These are phyloP conservation scores for Cordyceps farinosa DNA, from an alignment of 2,329 filamentous ascomycete species.

Conservation along the genomic window DNA sequence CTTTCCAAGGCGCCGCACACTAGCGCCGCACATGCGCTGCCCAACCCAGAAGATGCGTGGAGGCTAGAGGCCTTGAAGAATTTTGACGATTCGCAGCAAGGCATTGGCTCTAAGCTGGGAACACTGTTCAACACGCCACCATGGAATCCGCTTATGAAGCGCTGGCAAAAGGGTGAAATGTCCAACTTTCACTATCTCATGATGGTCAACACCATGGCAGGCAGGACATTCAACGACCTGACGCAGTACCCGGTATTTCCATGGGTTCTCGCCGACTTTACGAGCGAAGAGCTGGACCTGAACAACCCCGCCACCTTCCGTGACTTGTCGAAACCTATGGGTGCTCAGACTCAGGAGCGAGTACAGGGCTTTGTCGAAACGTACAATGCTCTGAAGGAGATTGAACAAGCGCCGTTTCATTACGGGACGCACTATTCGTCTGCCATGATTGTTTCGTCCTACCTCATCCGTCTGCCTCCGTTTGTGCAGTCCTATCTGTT, in stretches of 20 bases:
- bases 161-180: conserved; percentile 90
- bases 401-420: conserved; percentile 90
- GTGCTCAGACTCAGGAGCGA: conserved; percentile 74
- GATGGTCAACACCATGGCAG: conserved; percentile 96
- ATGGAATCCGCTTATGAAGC: conserved; percentile 79
- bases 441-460: conserved; percentile 97
- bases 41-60: conserved; percentile 86
- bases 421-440: conserved; percentile 99
- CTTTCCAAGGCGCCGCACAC: conserved; percentile 77
- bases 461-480: conserved; percentile 88
- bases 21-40: conserved; percentile 62
- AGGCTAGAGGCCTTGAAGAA: conserved; percentile 79
- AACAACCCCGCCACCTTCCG: conserved; percentile 80
- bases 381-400: conserved; percentile 84
- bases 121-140: conserved; percentile 84
- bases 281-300: conserved; percentile 85
- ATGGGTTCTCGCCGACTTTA: conserved; percentile 95
- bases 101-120: conserved; percentile 82
- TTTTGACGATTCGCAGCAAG: conserved; percentile 55
- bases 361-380: conserved; percentile 78
- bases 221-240: conserved; percentile 93
- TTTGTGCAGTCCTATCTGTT: conserved; percentile 95
- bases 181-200: conserved; percentile 99
- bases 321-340: conserved; percentile 94
- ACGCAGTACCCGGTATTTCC: conserved; percentile 98